phyloP scores from a whole-genome alignment of 805 yeast species.

The Sugiyamaella mastotermitis region DNA sequence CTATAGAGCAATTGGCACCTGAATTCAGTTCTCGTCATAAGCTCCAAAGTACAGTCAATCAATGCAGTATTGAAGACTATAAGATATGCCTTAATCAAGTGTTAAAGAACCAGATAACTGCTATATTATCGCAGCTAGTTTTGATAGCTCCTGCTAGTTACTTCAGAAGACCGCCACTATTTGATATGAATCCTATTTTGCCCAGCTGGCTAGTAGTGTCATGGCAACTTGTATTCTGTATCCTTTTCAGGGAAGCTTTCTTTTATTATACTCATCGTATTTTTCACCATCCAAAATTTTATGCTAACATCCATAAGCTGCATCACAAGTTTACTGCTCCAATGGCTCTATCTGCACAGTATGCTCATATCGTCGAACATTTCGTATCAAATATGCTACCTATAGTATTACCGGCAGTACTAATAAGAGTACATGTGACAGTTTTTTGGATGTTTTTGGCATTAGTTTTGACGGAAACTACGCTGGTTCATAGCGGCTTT shows the following conservation, averaged over 20 bases:
- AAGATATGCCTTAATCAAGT: constrained; percentile 10
- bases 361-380: constrained; percentile 15
- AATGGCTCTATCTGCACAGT: constrained; percentile 15
- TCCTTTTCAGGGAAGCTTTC: constrained; percentile 13
- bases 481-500: constrained; percentile 18
- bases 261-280: constrained; percentile 16
- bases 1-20: constrained; percentile 10
- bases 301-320: constrained; percentile 14
- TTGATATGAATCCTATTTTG: constrained; percentile 1
- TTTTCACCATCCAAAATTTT: constrained; percentile 9
- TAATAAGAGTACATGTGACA: constrained; percentile 13
- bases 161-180: constrained; percentile 4
- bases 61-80: constrained; percentile 13
- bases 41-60: constrained; percentile 12
- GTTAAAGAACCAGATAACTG: constrained; percentile 1
- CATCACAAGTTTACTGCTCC: constrained; percentile 20
- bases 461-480: constrained; percentile 13
- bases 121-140: constrained; percentile 4
- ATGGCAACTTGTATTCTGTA: constrained; percentile 6
- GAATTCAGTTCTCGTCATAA: constrained; percentile 12
- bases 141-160: not conserved
- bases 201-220: constrained; percentile 6
- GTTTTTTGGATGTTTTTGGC: constrained; percentile 15
- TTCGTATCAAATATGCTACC: constrained; percentile 15
- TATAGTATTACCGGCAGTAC: constrained; percentile 13